These are phyloP conservation scores for Alternaria solani DNA, from an alignment of 2,329 filamentous ascomycete species.

Conservation along the genomic window DNA sequence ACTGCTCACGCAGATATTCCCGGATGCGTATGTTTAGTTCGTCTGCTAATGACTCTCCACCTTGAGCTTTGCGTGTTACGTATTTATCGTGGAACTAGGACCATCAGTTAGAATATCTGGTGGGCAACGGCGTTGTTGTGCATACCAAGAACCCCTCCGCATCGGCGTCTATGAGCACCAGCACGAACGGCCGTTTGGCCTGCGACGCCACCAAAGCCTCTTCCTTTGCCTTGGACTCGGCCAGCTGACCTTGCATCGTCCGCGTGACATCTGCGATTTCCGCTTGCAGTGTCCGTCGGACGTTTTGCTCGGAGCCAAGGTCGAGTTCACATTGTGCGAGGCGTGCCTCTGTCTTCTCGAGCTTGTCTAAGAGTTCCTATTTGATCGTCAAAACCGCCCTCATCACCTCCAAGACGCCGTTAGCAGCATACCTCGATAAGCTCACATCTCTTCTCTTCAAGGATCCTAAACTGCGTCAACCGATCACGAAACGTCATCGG, in stretches of 20 bases:
- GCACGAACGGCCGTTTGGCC: slow-evolving; percentile 45
- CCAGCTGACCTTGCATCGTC: slow-evolving; percentile 16
- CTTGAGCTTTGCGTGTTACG: slow-evolving; percentile 45
- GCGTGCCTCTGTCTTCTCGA: slow-evolving; percentile 48
- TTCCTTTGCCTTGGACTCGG: slow-evolving; percentile 42
- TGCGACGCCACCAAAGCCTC: slow-evolving; percentile 42
- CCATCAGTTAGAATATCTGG: slow-evolving; percentile 4
- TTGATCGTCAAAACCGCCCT: not conserved
- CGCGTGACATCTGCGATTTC: slow-evolving; percentile 31
- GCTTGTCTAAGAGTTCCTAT: slow-evolving; percentile 49
- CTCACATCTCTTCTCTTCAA: slow-evolving; percentile 49
- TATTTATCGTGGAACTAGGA: slow-evolving; percentile 50
- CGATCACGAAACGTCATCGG: slow-evolving; percentile 44
- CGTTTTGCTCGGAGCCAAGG: slow-evolving; percentile 50
- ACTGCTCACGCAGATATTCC: slow-evolving; percentile 47
- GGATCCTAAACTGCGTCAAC: slow-evolving; percentile 47
- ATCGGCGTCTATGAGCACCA: slow-evolving; percentile 50
- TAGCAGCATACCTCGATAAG: slow-evolving; percentile 45
- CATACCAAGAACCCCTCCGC: slow-evolving; percentile 48
- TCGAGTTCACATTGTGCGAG: slow-evolving; percentile 49
- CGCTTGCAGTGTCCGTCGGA: slow-evolving; percentile 46
- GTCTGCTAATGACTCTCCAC: slow-evolving; percentile 47
- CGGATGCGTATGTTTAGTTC: slow-evolving; percentile 45
- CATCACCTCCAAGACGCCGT: not conserved
- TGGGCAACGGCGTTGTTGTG: not conserved